phyloP scores from a whole-genome alignment of 805 yeast genomes.

The Starmerella vaccinii region DNA sequence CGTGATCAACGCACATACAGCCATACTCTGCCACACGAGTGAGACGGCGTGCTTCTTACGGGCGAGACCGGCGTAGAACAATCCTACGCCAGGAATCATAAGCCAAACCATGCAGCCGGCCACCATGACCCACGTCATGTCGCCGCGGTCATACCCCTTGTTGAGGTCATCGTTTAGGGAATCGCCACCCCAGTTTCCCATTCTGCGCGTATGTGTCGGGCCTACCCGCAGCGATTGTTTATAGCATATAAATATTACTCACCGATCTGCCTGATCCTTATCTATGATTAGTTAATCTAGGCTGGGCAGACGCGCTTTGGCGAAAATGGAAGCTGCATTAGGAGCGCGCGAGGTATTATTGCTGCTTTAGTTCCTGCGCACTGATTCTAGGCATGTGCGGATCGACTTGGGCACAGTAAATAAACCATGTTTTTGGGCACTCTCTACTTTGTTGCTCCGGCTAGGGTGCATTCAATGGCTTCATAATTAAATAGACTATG shows the following conservation, averaged over 20 bases:
- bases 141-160: slow-evolving; percentile 47
- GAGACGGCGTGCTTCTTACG: slow-evolving; percentile 95
- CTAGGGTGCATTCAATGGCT: too few relatives aligned
- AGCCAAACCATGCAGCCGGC: slow-evolving; percentile 81
- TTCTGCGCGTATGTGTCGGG: slow-evolving; percentile 30
- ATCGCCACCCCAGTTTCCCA: slow-evolving; percentile 59
- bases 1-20: slow-evolving; percentile 69
- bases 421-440: background rate
- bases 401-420: background rate
- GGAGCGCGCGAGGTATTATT: too few relatives aligned
- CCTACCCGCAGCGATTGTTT: background rate
- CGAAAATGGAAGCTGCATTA: background rate
- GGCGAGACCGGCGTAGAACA: slow-evolving; percentile 84
- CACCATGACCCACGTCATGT: slow-evolving; percentile 76
- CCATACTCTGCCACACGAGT: slow-evolving; percentile 84
- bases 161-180: slow-evolving; percentile 64
- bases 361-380: too few relatives aligned
- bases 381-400: too few relatives aligned
- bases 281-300: slow-evolving; percentile 1
- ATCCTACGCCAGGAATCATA: slow-evolving; percentile 94
- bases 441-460: too few relatives aligned
- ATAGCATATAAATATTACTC: background rate
- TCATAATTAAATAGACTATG: too few relatives aligned
- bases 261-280: background rate
- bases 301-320: background rate